phyloP scores from a whole-genome alignment of 2,329 filamentous ascomycete genomes.

The Elsinoe perseae region DNA sequence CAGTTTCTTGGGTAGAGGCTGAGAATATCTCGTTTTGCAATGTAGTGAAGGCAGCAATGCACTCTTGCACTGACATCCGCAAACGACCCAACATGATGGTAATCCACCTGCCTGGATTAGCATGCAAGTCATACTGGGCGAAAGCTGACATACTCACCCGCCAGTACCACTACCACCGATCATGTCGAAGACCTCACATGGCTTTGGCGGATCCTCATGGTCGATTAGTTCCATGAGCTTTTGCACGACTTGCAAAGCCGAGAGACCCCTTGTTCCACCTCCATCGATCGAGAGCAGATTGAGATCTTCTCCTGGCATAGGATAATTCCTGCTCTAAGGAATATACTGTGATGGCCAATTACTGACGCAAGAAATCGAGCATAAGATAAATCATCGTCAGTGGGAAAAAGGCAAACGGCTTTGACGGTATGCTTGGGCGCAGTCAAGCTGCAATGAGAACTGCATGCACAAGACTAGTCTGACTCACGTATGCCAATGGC shows the following conservation, averaged over 20 bases:
- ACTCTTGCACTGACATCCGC: slow-evolving; percentile 20
- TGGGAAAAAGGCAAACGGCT: too few species aligned
- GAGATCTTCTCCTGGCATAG: background rate
- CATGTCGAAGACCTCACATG: slow-evolving; percentile 36
- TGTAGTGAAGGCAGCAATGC: slow-evolving; percentile 17
- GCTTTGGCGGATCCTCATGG: slow-evolving; percentile 25
- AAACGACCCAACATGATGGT: slow-evolving; percentile 23
- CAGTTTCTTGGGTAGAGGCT: too few species aligned
- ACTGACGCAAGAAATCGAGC: too few species aligned
- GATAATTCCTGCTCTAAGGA: background rate
- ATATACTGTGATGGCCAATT: background rate
- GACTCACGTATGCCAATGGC: too few species aligned
- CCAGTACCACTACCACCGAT: slow-evolving; percentile 36
- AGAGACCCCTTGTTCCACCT: slow-evolving; percentile 36
- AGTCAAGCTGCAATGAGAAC: too few species aligned
- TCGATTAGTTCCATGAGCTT: slow-evolving; percentile 31
- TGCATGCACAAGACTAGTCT: too few species aligned
- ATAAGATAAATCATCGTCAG: too few species aligned
- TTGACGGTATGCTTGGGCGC: too few species aligned
- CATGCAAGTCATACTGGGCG: background rate
- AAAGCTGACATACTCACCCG: slow-evolving; percentile 24
- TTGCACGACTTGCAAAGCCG: slow-evolving; percentile 32
- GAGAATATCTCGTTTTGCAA: slow-evolving; percentile 17
- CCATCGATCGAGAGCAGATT: slow-evolving; percentile 29
- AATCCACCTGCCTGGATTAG: slow-evolving; percentile 6